Evolutionary conservation across 495 filamentous ascomycete genomes (phyloP), one percentile per base, ranked within the genome.

Genomic region (Tuber magnatum): DNA sequence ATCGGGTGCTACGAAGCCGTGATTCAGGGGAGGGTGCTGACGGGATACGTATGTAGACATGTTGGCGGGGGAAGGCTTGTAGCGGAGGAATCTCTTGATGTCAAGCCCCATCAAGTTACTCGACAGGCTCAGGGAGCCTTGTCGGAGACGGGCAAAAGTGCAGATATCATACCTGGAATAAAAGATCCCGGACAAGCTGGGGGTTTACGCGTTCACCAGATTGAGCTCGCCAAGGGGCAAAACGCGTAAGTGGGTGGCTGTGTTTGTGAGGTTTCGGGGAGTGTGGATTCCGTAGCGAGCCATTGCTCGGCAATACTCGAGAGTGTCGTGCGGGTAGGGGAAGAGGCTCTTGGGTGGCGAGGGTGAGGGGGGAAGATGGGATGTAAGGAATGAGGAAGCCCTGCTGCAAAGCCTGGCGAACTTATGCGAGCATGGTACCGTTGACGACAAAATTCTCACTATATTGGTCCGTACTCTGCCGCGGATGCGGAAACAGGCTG

Each of bases 1-100:
- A 16, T 5, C 51, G 51, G 20, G 51, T 12, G n/a, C 35, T 22
- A 3, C 51, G 24, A 24, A 18, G 22, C 42, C 10, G 40, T 46
- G 56, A 22, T 48, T 73, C 20, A 77, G 48, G 73, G 24, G 70
- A 70, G 22, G 18, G 41, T 48, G 43, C 70, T 74, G 48, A 68
- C 38, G 10, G 41, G 44, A 44, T 65, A 68, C 56, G 32, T 51
- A 5, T 42, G n/a, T 79, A 83, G 92, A 93, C 82, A 94, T 92
- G 91, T 86, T 94, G 24, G 90, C 92, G 2, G 90, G 91, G 73
- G 90, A 93, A 77, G 90, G 88, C 7, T 82, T 92, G 46, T 92
- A 83, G 69, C 24, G 24, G 41, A 72, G n/a, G 56, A 18, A 16
- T 16, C 28, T 32, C 56, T 35, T 35, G 12, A 32, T 18, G 56